A percentile compares a stretch with the other conserved stretches of the same genome.
phyloP scores from a whole-genome alignment of 192 early-diverging fungal species.

The Umbelopsis ramanniana region DNA sequence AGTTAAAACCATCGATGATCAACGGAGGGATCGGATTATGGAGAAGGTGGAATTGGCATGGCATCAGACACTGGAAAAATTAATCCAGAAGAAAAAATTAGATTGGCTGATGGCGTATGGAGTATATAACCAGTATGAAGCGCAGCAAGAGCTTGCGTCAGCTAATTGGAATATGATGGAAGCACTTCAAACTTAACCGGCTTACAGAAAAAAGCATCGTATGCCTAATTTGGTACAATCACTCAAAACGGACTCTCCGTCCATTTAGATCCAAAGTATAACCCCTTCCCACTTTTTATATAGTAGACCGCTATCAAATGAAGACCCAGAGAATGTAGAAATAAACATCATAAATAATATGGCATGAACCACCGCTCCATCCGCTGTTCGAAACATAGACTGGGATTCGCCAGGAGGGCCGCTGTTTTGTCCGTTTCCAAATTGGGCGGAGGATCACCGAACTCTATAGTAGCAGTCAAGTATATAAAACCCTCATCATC shows the following conservation, averaged over 20 bases:
- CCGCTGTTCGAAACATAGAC: too few relatives aligned
- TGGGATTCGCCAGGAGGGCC: not conserved
- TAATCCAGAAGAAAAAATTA: slow-evolving; percentile 30
- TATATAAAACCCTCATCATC: not conserved
- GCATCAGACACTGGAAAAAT: slow-evolving; percentile 41
- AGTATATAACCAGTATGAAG: not conserved
- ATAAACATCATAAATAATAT: not conserved
- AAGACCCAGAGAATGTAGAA: too few relatives aligned
- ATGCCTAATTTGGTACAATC: slow-evolving; percentile 12
- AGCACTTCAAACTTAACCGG: not conserved
- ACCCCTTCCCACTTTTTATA: not conserved
- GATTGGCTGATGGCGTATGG: slow-evolving; percentile 8
- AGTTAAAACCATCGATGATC: slow-evolving; percentile 64
- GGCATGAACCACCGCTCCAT: too few relatives aligned
- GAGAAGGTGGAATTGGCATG: slow-evolving; percentile 56
- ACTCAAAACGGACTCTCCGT: not conserved
- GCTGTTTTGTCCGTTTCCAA: not conserved
- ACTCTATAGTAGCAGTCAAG: not conserved
- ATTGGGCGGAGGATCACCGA: not conserved
- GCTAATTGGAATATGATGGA: slow-evolving; percentile 19
- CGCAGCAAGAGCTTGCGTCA: slow-evolving; percentile 17
- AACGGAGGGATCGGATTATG: slow-evolving; percentile 45
- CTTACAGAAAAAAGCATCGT: not conserved
- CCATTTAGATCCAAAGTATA: not conserved
- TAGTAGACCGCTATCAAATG: not conserved